These are phyloP conservation scores for Salix arbutifolia DNA, from an alignment of 345 rosid species.

Conservation along the genomic window DNA sequence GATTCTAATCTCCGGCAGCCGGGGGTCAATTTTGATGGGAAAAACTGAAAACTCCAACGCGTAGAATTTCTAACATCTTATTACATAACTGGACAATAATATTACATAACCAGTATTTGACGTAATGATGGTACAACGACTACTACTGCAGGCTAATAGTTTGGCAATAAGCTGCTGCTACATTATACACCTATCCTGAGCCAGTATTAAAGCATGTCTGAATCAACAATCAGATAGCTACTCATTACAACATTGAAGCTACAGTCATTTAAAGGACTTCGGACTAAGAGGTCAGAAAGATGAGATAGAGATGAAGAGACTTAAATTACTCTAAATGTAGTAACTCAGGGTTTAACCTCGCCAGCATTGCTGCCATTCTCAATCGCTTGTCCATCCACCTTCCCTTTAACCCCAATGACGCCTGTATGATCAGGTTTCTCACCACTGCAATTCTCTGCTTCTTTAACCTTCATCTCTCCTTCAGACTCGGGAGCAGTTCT, in stretches of 20 bases:
- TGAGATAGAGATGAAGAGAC: slow-evolving; percentile 5
- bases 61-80: slow-evolving; percentile 7
- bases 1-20: neutral
- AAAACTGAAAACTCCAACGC: neutral
- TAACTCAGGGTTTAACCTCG: slow-evolving; percentile 31
- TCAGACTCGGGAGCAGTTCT: slow-evolving; percentile 19
- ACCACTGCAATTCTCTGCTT: slow-evolving; percentile 11
- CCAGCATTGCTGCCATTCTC: slow-evolving; percentile 37
- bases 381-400: slow-evolving; percentile 30
- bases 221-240: slow-evolving; percentile 31
- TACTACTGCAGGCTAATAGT: slow-evolving; percentile 13
- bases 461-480: slow-evolving; percentile 21
- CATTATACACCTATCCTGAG: slow-evolving; percentile 24
- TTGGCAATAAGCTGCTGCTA: slow-evolving; percentile 18
- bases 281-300: slow-evolving; percentile 17
- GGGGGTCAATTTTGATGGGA: neutral
- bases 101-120: slow-evolving; percentile 15
- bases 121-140: slow-evolving; percentile 12
- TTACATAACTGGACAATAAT: slow-evolving; percentile 15
- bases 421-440: slow-evolving; percentile 18
- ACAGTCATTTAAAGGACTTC: slow-evolving; percentile 17
- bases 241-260: slow-evolving; percentile 21
- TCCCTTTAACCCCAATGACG: slow-evolving; percentile 15
- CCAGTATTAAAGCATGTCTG: slow-evolving; percentile 17
- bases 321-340: slow-evolving; percentile 15